Evolutionary conservation across 1,284 basidiomycete genomes (phyloP), one percentile per base, ranked within the genome.

Genomic region (Cryptococcus sp.): DNA sequence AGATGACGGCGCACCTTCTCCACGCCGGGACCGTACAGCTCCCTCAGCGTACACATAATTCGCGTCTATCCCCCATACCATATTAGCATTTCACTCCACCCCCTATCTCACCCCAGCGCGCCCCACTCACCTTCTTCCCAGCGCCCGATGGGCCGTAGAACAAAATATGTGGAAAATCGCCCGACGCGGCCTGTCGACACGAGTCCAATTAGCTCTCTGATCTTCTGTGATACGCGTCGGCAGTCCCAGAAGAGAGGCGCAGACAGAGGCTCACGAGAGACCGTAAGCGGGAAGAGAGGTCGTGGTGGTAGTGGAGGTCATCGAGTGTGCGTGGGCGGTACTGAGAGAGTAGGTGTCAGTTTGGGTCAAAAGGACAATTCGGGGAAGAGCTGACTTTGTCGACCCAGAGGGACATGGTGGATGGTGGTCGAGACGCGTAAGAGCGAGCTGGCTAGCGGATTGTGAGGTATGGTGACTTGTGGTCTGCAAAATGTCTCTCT

Each of bases 61-160:
- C 96, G 83, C 38, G 96, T 98, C 83, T 77, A 52, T 8, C 16
- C 37, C 11, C 18, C 18, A 23, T 13, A 42, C 24, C 0, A 11
- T 6, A 43, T 62, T 55, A 62, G 60, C 54, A 43, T 9, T 20
- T 16, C 28, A 33, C 20, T n/a, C n/a, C n/a, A n/a, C 36, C 12
- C n/a, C 18, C 46, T 42, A 43, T 20, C 44, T n/a, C 37, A 13
- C 18, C 13, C 24, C 16, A 18, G 11, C 49, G 18, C 24, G 18
- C 16, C 36, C 42, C 12, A 52, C 68, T 47, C 18, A 75, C 76
- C 72, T 98, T 98, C 81, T 98, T 98, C 18, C 95, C 95, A 9
- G 95, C 92, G 18, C 95, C 95, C 4, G 90, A 91, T 2, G 95
- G 96, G 0, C 95, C 96, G 71, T 98, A 99, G 79, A 98, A 97